These are phyloP conservation scores for Ploettnerulaceae sp. DNA, from an alignment of 2,329 filamentous ascomycete genomes.

Conservation along the genomic window DNA sequence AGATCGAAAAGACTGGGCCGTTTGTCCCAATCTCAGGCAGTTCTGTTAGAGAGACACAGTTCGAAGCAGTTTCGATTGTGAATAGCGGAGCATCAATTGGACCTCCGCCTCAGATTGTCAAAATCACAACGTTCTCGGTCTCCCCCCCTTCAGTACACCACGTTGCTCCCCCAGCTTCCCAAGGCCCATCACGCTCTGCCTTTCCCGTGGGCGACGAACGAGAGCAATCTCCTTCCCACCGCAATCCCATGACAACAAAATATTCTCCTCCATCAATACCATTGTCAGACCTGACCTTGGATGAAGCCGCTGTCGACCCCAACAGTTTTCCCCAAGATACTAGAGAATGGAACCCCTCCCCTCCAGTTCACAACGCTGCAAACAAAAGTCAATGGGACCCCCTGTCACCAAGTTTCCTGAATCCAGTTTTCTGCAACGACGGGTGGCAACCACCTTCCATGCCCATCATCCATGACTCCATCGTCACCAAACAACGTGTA, in stretches of 20 bases:
- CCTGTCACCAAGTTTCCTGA: neutral
- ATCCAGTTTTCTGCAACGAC: constrained; percentile 2
- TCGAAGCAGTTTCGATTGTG: constrained; percentile 16
- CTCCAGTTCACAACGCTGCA: constrained; percentile 12
- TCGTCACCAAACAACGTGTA: constrained; percentile 11
- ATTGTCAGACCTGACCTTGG: constrained; percentile 10
- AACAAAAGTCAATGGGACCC: constrained; percentile 7
- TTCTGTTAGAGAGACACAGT: constrained; percentile 11
- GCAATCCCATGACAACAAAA: constrained; percentile 4
- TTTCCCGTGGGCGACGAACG: too few relatives aligned
- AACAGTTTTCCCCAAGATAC: constrained; percentile 16
- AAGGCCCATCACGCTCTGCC: too few relatives aligned
- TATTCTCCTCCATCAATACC: constrained; percentile 9
- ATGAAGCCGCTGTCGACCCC: constrained; percentile 1
- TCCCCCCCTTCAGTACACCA: neutral
- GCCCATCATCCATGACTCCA: constrained; percentile 12
- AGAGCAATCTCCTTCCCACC: neutral
- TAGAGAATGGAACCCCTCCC: constrained; percentile 14
- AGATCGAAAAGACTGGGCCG: constrained; percentile 9
- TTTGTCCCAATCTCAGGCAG: constrained; percentile 7
- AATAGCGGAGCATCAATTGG: constrained; percentile 9
- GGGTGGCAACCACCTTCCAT: neutral
- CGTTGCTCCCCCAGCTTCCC: too few relatives aligned
- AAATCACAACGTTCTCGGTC: constrained; percentile 1
- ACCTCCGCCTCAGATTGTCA: neutral